Percentiles rank a stretch among this genome's conserved stretches.
phyloP scores from a whole-genome alignment of 768 basidiomycete genomes.

The Boletales sp. region DNA sequence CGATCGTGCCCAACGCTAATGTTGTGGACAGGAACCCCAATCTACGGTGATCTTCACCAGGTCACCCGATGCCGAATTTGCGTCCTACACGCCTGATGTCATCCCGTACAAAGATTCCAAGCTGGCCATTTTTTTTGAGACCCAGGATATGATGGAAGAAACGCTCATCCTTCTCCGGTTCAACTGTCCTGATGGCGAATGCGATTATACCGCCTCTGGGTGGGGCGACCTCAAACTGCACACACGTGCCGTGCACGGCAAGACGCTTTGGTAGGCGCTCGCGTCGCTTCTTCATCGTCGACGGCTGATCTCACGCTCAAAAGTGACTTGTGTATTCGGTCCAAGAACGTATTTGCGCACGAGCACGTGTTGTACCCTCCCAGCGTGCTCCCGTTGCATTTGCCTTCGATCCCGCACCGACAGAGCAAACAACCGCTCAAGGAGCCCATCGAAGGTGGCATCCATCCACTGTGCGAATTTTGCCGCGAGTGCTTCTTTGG shows the following conservation, averaged over 20 bases:
- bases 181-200: constrained; percentile 87
- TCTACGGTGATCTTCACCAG: constrained; percentile 69
- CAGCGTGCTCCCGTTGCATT: constrained; percentile 60
- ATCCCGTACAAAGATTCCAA: constrained; percentile 68
- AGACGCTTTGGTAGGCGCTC: constrained; percentile 67
- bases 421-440: constrained; percentile 39
- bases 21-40: constrained; percentile 59
- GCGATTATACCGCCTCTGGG: constrained; percentile 78
- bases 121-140: constrained; percentile 83
- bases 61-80: constrained; percentile 58
- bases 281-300: neutral
- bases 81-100: constrained; percentile 50
- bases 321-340: constrained; percentile 83
- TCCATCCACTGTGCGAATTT: constrained; percentile 82
- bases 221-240: constrained; percentile 92
- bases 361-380: constrained; percentile 85
- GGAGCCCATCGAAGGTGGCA: constrained; percentile 64
- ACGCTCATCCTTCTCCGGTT: constrained; percentile 87
- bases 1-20: neutral
- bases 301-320: neutral
- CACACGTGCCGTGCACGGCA: constrained; percentile 68
- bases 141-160: constrained; percentile 92
- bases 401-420: constrained; percentile 63
- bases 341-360: constrained; percentile 94
- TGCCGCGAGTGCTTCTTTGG: constrained; percentile 91